phyloP scores from a whole-genome alignment of 495 filamentous ascomycete species.

The Aspergillus conjunctus region DNA sequence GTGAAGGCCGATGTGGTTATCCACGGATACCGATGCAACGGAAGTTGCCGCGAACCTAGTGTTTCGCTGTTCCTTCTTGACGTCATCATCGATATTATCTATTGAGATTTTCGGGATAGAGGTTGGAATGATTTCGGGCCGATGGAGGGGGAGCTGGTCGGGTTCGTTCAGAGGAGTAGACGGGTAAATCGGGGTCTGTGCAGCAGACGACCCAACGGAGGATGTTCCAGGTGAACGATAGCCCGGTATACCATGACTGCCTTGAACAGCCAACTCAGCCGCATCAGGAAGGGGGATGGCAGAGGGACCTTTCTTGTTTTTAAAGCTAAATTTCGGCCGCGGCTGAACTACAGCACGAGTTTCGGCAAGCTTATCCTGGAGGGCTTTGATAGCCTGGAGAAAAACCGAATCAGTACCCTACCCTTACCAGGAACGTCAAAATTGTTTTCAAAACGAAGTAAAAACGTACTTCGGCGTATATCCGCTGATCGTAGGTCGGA shows the following conservation, averaged over 20 bases:
- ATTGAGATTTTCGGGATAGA: conserved; percentile 33
- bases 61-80: conserved; percentile 24
- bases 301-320: conserved; percentile 60
- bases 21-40: conserved; percentile 62
- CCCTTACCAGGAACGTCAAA: conserved; percentile 1
- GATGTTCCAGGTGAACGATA: conserved; percentile 47
- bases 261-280: conserved; percentile 51
- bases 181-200: conserved; percentile 54
- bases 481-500: conserved; percentile 75
- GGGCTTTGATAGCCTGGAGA: conserved; percentile 63
- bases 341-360: conserved; percentile 61
- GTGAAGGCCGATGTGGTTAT: conserved; percentile 63
- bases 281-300: conserved; percentile 60
- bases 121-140: conserved; percentile 42
- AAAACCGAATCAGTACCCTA: conserved; percentile 1
- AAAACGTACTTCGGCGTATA: conserved; percentile 64
- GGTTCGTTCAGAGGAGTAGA: conserved; percentile 53
- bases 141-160: conserved; percentile 37
- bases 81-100: conserved; percentile 22
- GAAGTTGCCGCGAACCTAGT: conserved; percentile 32
- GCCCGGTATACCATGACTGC: conserved; percentile 46
- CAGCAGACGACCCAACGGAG: conserved; percentile 52
- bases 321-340: conserved; percentile 73
- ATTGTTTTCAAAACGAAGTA: neutral
- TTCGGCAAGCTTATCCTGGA: conserved; percentile 65